Base-by-base conservation (phyloP, 2,329 filamentous ascomycete species). In the Pezicula carpinea region DNA sequence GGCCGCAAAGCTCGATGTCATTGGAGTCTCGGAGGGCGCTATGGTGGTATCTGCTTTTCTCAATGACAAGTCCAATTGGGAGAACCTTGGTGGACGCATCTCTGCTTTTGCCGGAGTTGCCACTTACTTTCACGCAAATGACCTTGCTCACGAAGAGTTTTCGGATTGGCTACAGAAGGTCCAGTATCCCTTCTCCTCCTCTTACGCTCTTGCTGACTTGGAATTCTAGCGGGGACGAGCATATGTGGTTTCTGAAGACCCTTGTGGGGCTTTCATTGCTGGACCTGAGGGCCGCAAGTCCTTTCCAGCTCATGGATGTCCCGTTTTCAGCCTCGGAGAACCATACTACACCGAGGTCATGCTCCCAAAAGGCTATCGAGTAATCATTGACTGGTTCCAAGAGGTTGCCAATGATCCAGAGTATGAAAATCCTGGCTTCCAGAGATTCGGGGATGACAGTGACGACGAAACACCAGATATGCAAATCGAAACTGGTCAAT, bases 21-120 rank as follows among this genome's bases (percentile, higher is more conserved):
- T 96, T 40, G 87, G 79, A 1, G 69, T 93, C 14, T 82, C 85
- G 2, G 80, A 86, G 46, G 82, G 82, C 3, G 82, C 81, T 0
- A 74, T 82, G 26, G 67, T 73, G 2, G 69, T 81, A 0, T 65
- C 83, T 22, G 59, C 67, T 13, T 83, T 85, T 52, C 69, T 93
- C 8, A 74, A 82, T 31, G 54, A 73, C 3, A 61, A 77, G 8
- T 71, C 70, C 63, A 74, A 69, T 61, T 84, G 77, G 74, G 49
- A 53, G 3, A 59, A 46, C 15, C 72, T 75, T 66, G 67, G 69
- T 1, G 39, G 41, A 0, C 67, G 68, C 18, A 56, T 84, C 43
- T 68, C 67, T 35, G 70, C 73, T 3, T 65, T 83, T 52, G 69
- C 75, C 1, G 58, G 77, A 2, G 49, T 82, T 5, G 79, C 77